phyloP scores from a whole-genome alignment of 2,329 filamentous ascomycete species.

The Hortaea werneckii region DNA sequence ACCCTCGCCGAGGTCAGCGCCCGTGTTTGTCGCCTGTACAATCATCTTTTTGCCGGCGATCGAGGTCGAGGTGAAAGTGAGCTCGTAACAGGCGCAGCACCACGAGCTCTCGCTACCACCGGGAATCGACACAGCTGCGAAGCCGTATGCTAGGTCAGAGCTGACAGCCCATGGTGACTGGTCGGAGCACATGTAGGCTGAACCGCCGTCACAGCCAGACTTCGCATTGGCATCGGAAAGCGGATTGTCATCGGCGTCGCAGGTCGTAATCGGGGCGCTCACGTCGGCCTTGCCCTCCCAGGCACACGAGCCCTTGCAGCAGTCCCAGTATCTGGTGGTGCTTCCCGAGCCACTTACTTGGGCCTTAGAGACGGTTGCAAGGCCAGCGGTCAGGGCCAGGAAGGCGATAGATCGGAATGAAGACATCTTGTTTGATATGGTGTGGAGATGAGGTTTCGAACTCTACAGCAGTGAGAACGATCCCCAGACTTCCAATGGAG shows the following conservation, averaged over 20 bases:
- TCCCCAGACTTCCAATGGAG: too few species aligned
- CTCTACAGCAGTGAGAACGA: too few species aligned
- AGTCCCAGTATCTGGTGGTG: constrained; percentile 44
- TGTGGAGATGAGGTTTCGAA: not conserved
- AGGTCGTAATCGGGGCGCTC: constrained; percentile 43
- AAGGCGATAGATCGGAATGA: constrained; percentile 13
- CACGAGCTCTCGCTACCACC: constrained; percentile 49
- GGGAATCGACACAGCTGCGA: constrained; percentile 49
- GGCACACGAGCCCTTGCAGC: constrained; percentile 60
- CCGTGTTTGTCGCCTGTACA: constrained; percentile 55
- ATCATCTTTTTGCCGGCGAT: constrained; percentile 53
- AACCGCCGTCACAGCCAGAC: constrained; percentile 48
- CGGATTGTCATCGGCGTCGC: constrained; percentile 45
- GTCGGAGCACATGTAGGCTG: constrained; percentile 51
- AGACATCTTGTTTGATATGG: constrained; percentile 6
- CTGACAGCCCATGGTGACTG: constrained; percentile 54
- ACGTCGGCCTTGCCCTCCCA: constrained; percentile 49
- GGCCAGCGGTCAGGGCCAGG: constrained; percentile 16
- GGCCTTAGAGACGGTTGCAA: constrained; percentile 13
- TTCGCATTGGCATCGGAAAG: constrained; percentile 39
- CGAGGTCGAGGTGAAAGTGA: constrained; percentile 48
- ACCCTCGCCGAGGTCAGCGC: constrained; percentile 45
- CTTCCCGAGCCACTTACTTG: constrained; percentile 21
- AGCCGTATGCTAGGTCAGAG: constrained; percentile 51
- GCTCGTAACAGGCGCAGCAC: constrained; percentile 57